Evolutionary conservation across 2,329 filamentous ascomycete species (phyloP).

Genomic region (Epichloe bromicola): DNA sequence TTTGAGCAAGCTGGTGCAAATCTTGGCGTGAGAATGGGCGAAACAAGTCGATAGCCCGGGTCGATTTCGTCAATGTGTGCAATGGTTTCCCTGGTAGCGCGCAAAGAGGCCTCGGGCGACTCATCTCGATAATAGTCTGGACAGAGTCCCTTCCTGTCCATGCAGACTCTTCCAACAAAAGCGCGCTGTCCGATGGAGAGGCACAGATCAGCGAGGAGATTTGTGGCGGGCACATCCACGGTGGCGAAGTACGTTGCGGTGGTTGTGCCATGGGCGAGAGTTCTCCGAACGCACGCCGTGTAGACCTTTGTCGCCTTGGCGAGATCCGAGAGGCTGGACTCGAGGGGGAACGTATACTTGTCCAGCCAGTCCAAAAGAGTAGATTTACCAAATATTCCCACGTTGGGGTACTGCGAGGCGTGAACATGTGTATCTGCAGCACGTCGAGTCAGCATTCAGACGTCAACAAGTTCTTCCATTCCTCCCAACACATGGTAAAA

Average conservation of each 20-base stretch:
- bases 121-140: slow-evolving; percentile 73
- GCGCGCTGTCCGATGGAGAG: slow-evolving; percentile 71
- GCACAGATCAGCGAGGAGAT: slow-evolving; percentile 77
- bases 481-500: not conserved
- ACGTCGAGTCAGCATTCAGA: not conserved
- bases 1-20: slow-evolving; percentile 52
- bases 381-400: slow-evolving; percentile 83
- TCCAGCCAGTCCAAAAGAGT: slow-evolving; percentile 90
- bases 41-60: slow-evolving; percentile 48
- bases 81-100: slow-evolving; percentile 46
- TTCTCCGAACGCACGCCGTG: slow-evolving; percentile 62
- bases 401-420: slow-evolving; percentile 88
- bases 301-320: slow-evolving; percentile 59
- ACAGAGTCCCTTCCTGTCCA: slow-evolving; percentile 57
- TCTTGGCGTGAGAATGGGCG: slow-evolving; percentile 65
- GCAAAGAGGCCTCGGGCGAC: slow-evolving; percentile 42
- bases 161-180: slow-evolving; percentile 87
- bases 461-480: not conserved
- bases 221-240: slow-evolving; percentile 75
- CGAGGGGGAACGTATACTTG: slow-evolving; percentile 89
- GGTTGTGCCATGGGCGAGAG: slow-evolving; percentile 81
- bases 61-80: slow-evolving; percentile 56
- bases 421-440: slow-evolving; percentile 84
- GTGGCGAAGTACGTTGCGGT: slow-evolving; percentile 94
- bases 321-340: slow-evolving; percentile 57